These are phyloP conservation scores for Neolecta irregularis DNA, from an alignment of 1,139 yeast genomes.

Conservation along the genomic window DNA sequence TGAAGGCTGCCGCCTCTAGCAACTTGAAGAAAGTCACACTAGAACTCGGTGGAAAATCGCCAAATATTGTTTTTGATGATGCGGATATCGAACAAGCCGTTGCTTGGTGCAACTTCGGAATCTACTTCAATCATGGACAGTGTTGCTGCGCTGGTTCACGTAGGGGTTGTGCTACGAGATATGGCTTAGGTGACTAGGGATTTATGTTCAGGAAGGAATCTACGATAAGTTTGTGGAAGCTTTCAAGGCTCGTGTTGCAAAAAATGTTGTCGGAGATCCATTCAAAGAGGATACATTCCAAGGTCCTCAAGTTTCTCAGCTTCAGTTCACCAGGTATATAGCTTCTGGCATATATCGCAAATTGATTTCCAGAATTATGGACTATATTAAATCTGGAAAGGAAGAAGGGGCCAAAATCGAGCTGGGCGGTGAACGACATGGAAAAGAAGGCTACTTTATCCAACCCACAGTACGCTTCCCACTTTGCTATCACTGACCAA, in stretches of 20 bases:
- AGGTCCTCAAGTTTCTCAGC: slow-evolving; percentile 73
- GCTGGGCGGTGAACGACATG: slow-evolving; percentile 59
- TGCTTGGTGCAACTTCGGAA: slow-evolving; percentile 43
- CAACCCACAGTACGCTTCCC: slow-evolving; percentile 77
- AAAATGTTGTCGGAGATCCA: slow-evolving; percentile 49
- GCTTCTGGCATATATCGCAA: too few relatives aligned
- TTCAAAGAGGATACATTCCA: slow-evolving; percentile 55
- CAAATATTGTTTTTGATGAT: slow-evolving; percentile 62
- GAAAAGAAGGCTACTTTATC: slow-evolving; percentile 54
- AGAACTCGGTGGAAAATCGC: slow-evolving; percentile 80
- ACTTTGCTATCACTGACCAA: too few relatives aligned
- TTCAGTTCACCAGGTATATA: slow-evolving; percentile 61
- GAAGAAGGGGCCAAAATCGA: slow-evolving; percentile 58
- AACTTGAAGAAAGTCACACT: slow-evolving; percentile 66
- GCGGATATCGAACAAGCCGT: slow-evolving; percentile 53
- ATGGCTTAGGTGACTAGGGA: too few relatives aligned
- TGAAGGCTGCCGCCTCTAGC: slow-evolving; percentile 54
- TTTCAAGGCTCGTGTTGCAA: slow-evolving; percentile 38
- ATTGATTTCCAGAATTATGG: slow-evolving; percentile 60
- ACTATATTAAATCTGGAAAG: slow-evolving; percentile 58
- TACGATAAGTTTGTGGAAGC: slow-evolving; percentile 50
- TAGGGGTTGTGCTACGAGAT: too few relatives aligned
- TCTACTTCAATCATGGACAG: slow-evolving; percentile 74
- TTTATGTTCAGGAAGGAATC: slow-evolving; percentile 59
- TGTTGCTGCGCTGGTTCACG: slow-evolving; percentile 84